Percentiles rank a stretch among this genome's conserved stretches.
Evolutionary conservation across 805 yeast genomes (phyloP).

Genomic region (Wickerhamiella kurtzmanii): DNA sequence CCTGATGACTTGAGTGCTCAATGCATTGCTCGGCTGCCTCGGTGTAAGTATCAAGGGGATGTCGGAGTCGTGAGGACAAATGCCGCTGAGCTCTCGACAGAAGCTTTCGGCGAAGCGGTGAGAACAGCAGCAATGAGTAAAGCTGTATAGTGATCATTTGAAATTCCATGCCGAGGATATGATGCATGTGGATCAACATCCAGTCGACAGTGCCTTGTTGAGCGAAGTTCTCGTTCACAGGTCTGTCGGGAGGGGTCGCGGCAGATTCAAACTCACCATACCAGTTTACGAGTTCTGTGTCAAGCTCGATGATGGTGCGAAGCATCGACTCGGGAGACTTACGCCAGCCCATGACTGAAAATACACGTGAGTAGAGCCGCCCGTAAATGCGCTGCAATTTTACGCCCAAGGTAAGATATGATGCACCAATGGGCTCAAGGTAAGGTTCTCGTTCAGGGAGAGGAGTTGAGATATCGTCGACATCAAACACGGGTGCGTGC

Average conservation of each 20-base stretch:
- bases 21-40: not conserved
- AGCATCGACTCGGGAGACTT: not conserved
- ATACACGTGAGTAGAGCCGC: not conserved
- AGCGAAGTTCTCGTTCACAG: not conserved
- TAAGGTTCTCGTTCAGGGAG: not conserved
- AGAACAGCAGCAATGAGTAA: not conserved
- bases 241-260: not conserved
- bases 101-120: not conserved
- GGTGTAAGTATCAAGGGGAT: not conserved
- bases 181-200: not conserved
- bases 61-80: not conserved
- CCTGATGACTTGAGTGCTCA: not conserved
- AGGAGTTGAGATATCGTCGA: not conserved
- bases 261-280: not conserved
- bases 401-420: not conserved
- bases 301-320: not conserved
- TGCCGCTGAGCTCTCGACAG: not conserved
- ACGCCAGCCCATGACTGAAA: not conserved
- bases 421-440: not conserved
- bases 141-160: not conserved
- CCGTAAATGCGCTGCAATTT: not conserved
- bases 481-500: conserved; percentile 1
- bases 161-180: not conserved
- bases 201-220: not conserved
- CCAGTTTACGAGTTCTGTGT: not conserved